Evolutionary conservation across 768 basidiomycete genomes (phyloP), one percentile per base, ranked within the genome.

Genomic region (Rhizopogon vinicolor): DNA sequence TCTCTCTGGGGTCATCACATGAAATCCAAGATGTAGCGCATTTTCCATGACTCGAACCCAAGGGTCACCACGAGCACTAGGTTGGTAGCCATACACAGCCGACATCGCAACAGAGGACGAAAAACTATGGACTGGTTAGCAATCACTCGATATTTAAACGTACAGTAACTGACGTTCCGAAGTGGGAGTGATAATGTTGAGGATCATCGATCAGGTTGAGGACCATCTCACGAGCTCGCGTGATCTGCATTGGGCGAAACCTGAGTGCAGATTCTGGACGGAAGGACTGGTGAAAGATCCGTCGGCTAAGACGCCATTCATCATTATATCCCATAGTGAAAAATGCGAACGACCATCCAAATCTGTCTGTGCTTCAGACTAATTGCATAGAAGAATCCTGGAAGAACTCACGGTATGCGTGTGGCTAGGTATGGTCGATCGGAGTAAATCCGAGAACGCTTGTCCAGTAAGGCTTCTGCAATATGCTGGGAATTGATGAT

Each of bases 351-450:
- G 22, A 28, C 43, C 43, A 46, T 14, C 53, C 53, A 54, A 13
- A 54, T 19, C 53, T 54, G 44, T 19, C 42, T 37, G 31, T 3
- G 18, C 25, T 19, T 35, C 18, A 18, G 44, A 18, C 22, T 2
- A 3, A 19, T 45, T 3, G 45, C 3, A 19, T 16, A 52, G 18
- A 7, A 5, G 14, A 16, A 14, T n/a, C 13, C n/a, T 39, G 37
- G 25, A 54, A 5, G 10, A 12, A 41, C 22, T 37, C 18, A 54
- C 48, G 22, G 6, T 10, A 44, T 14, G 46, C 78, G 67, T 44
- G 80, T 62, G 22, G 80, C 76, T 55, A 80, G 78, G 44, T 77
- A 72, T 50, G 70, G 69, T 10, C 75, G 62, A 55, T 73, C 74
- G 9, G 75, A 72, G 59, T 74, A 74, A 48, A 67, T 69, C 31